Percentiles rank a stretch among this genome's conserved stretches.
phyloP scores from a whole-genome alignment of 2,329 filamentous ascomycete species.

The Aspergillus quadricinctus region DNA sequence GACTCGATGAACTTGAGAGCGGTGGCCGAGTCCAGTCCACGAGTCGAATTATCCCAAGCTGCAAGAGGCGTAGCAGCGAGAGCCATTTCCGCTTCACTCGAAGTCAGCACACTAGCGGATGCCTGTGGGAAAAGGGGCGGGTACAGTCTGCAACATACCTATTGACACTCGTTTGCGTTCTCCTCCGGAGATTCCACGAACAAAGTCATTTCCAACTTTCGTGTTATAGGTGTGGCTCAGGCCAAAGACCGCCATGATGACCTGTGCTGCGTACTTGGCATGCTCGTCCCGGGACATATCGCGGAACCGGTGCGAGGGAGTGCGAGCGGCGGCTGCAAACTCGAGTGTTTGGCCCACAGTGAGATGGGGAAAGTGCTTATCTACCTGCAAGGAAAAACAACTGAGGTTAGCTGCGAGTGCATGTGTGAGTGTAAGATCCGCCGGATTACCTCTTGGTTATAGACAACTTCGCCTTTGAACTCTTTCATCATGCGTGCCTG shows the following conservation, averaged over 20 bases:
- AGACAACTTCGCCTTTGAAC: conserved; percentile 36
- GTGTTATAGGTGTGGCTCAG: conserved; percentile 46
- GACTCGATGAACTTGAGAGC: conserved; percentile 52
- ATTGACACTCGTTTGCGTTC: conserved; percentile 52
- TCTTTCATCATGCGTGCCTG: conserved; percentile 29
- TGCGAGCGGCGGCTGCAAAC: conserved; percentile 66
- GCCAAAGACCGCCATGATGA: conserved; percentile 39
- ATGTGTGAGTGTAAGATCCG: not conserved
- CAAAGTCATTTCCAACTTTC: conserved; percentile 48
- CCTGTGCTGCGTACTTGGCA: conserved; percentile 38
- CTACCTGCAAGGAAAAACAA: conserved; percentile 41
- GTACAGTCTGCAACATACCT: not conserved
- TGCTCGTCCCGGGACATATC: conserved; percentile 32
- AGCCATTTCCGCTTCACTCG: conserved; percentile 51
- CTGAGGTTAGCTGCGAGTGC: not conserved
- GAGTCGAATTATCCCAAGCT: conserved; percentile 42
- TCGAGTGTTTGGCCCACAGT: conserved; percentile 71
- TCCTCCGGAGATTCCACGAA: conserved; percentile 57
- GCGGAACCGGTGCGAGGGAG: conserved; percentile 30
- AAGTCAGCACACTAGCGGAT: not conserved
- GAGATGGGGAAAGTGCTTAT: conserved; percentile 64
- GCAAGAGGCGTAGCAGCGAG: conserved; percentile 41
- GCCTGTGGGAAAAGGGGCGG: not conserved
- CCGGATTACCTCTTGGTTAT: conserved; percentile 41
- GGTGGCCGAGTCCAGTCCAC: conserved; percentile 48